Conservation (phyloP, 352 stramenopile species). For the Phytophthora pistaciae region DNA sequence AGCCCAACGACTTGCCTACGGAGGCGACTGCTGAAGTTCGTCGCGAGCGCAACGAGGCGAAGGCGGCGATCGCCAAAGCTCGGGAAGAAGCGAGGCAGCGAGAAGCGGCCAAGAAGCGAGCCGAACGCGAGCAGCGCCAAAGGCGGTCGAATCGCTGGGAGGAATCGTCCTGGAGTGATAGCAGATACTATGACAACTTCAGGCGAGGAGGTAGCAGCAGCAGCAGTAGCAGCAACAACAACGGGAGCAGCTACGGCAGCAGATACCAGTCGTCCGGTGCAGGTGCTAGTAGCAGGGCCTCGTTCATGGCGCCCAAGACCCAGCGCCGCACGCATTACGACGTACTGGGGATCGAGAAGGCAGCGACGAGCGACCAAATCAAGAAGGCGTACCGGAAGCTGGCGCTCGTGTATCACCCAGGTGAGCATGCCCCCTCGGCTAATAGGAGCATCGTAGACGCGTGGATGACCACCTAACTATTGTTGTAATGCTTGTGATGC, state of each 20-base stretch:
- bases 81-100: conserved; percentile 45
- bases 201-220: conserved; percentile 31
- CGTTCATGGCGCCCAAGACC: conserved; percentile 45
- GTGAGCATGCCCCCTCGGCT: conserved; percentile 35
- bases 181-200: conserved; percentile 62
- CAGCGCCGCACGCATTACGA: conserved; percentile 80
- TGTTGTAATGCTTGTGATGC: conserved; percentile 13
- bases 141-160: conserved; percentile 37
- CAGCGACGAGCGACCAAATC: conserved; percentile 73
- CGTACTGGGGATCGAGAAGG: conserved; percentile 70
- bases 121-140: conserved; percentile 56
- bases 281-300: conserved; percentile 20
- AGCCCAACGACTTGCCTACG: conserved; percentile 33
- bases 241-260: conserved; percentile 9
- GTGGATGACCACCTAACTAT: conserved; percentile 1
- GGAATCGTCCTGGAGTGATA: conserved; percentile 64
- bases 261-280: conserved; percentile 31
- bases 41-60: conserved; percentile 59
- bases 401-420: conserved; percentile 88
- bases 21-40: conserved; percentile 43
- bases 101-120: conserved; percentile 52
- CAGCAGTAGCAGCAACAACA: conserved; percentile 12
- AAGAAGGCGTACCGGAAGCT: conserved; percentile 93
- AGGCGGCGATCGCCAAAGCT: conserved; percentile 54
- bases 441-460: not conserved